Evolutionary conservation across 768 basidiomycete species (phyloP).

Genomic region (Russula foetens): DNA sequence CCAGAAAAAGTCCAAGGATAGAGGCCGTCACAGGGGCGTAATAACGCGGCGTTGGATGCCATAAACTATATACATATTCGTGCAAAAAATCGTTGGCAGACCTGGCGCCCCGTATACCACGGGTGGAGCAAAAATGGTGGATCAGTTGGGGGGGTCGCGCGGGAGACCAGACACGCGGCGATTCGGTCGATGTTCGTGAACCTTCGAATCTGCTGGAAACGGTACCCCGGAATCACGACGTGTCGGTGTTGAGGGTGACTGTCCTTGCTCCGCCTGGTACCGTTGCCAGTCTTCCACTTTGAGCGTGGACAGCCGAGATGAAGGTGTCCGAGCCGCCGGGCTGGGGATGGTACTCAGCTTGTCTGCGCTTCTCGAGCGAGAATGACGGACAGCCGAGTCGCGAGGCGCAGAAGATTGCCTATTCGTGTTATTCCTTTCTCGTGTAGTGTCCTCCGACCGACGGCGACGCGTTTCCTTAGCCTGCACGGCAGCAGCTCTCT

Average conservation of each 20-base stretch:
- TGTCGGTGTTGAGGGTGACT: conserved; percentile 12
- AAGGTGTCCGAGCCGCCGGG: conserved; percentile 29
- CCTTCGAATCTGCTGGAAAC: conserved; percentile 46
- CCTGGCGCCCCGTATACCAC: neutral
- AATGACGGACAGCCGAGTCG: conserved; percentile 26
- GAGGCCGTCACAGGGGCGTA: conserved; percentile 4
- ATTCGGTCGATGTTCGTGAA: conserved; percentile 24
- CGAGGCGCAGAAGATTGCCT: neutral
- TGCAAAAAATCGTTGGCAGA: neutral
- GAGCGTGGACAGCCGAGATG: conserved; percentile 61
- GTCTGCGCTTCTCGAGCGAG: conserved; percentile 54
- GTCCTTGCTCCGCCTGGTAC: conserved; percentile 46
- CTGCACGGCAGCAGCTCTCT: conserved; percentile 41
- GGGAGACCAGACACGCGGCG: conserved; percentile 27
- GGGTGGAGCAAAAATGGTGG: neutral
- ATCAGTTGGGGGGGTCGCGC: conserved; percentile 35
- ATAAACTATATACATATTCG: conserved; percentile 14
- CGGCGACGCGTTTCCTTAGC: conserved; percentile 45
- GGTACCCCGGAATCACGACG: conserved; percentile 39
- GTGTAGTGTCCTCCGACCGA: conserved; percentile 34
- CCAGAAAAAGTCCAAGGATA: conserved; percentile 4
- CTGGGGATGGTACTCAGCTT: conserved; percentile 39
- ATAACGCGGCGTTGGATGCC: conserved; percentile 11
- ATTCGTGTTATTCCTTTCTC: conserved; percentile 2
- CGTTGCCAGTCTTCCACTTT: conserved; percentile 85